Percentiles rank a stretch among this genome's conserved stretches.
Conservation (phyloP, 2,329 filamentous ascomycete species). For the Clarireedia hainanense region DNA sequence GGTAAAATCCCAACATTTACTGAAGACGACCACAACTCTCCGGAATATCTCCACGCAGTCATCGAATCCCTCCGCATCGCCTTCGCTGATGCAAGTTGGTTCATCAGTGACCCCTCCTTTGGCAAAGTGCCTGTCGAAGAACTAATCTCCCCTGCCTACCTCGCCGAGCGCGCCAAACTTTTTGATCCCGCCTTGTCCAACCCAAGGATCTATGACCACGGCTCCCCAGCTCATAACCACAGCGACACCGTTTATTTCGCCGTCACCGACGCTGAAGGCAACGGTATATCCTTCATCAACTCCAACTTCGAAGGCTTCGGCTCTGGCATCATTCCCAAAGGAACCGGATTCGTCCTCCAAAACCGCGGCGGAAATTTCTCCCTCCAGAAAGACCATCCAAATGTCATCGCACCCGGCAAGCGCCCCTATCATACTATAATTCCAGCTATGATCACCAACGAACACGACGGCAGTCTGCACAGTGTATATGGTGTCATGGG, state of each 20-base stretch:
- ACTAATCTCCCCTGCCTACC: conserved; percentile 66
- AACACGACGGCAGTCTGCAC: conserved; percentile 65
- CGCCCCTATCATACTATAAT: conserved; percentile 98
- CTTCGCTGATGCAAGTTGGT: conserved; percentile 88
- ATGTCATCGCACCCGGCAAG: conserved; percentile 72
- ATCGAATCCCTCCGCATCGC: conserved; percentile 84
- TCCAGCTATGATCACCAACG: conserved; percentile 78
- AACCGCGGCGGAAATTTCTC: conserved; percentile 87
- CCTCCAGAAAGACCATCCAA: conserved; percentile 65
- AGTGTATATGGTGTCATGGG: conserved; percentile 95
- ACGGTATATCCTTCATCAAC: conserved; percentile 95
- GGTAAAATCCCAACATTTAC: conserved; percentile 67
- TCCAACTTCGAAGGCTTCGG: conserved; percentile 89
- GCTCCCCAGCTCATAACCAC: conserved; percentile 75
- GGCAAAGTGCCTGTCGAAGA: conserved; percentile 59
- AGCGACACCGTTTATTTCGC: conserved; percentile 95
- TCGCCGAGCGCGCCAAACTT: conserved; percentile 57
- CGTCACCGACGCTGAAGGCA: conserved; percentile 72
- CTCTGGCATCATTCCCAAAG: conserved; percentile 73
- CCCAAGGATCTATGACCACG: conserved; percentile 52
- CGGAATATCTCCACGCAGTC: conserved; percentile 74
- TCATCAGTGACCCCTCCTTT: conserved; percentile 74
- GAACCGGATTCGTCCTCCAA: conserved; percentile 88
- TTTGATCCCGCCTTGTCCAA: conserved; percentile 55
- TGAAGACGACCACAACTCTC: conserved; percentile 69